A percentile compares a stretch with the other conserved stretches of the same genome.
Evolutionary conservation across 2,329 filamentous ascomycete genomes (phyloP).

Genomic region (Bimuria novae-zelandiae): DNA sequence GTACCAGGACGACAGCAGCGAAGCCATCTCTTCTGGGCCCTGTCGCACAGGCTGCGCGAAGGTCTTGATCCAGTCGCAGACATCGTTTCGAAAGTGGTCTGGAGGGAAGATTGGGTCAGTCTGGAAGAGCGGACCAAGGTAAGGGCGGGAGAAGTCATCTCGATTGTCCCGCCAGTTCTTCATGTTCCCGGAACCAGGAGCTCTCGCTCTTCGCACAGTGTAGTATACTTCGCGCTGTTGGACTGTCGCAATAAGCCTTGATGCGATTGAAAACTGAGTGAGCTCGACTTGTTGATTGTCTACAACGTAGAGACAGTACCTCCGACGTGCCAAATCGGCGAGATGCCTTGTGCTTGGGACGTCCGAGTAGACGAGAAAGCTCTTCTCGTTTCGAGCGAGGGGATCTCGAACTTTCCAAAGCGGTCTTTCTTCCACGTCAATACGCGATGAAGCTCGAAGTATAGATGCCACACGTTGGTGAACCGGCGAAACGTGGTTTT

Average conservation of each 20-base stretch:
- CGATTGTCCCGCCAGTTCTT: not conserved
- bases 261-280: not conserved
- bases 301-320: slow-evolving; percentile 1
- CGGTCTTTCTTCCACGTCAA: not conserved
- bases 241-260: not conserved
- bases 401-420: not conserved
- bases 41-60: not conserved
- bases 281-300: not conserved
- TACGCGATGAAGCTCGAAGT: slow-evolving; percentile 8
- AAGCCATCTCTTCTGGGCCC: not conserved
- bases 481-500: slow-evolving; percentile 5
- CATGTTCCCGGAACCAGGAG: not conserved
- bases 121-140: not conserved
- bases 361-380: not conserved
- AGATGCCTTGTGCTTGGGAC: not conserved
- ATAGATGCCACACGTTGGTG: slow-evolving; percentile 8
- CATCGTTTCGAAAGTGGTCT: not conserved
- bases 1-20: not conserved
- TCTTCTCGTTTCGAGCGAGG: not conserved
- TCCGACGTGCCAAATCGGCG: not conserved
- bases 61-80: not conserved
- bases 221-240: not conserved
- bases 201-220: not conserved
- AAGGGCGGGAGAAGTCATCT: not conserved
- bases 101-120: not conserved